These are phyloP conservation scores for Ustilago lituana DNA, from an alignment of 1,284 basidiomycete genomes.

Conservation along the genomic window DNA sequence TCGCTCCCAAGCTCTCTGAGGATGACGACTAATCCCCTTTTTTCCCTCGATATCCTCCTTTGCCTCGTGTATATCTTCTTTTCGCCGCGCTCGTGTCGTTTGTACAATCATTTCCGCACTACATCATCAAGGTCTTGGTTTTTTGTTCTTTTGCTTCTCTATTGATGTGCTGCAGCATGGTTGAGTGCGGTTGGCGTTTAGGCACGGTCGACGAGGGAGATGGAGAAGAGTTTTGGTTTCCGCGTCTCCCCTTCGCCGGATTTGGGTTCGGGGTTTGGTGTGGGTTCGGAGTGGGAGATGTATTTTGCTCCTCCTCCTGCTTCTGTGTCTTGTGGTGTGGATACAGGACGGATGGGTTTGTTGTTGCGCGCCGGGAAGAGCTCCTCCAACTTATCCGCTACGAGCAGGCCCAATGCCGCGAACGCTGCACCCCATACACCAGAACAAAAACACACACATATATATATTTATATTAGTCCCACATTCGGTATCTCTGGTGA, in stretches of 20 bases:
- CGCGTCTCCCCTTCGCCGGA: not conserved
- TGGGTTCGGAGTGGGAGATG: constrained; percentile 10
- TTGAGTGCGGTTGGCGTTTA: no score
- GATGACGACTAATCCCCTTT: constrained; percentile 49
- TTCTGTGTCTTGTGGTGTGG: no score
- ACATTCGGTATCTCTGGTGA: no score
- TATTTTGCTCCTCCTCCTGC: not conserved
- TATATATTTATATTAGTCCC: no score
- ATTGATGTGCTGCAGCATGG: not conserved
- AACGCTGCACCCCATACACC: constrained; percentile 3
- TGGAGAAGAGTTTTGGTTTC: constrained; percentile 27
- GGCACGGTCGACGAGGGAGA: constrained; percentile 35
- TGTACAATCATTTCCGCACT: not conserved
- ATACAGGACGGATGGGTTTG: not conserved
- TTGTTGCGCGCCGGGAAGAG: constrained; percentile 42
- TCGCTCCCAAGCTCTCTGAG: constrained; percentile 66
- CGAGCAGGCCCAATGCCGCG: constrained; percentile 23
- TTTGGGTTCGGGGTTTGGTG: not conserved
- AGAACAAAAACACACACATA: not conserved
- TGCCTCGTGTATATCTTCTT: not conserved
- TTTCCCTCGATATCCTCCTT: not conserved
- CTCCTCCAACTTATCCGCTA: constrained; percentile 39
- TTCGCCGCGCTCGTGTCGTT: no score
- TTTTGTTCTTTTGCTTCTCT: not conserved
- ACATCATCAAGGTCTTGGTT: not conserved